Percentiles rank a stretch among this genome's conserved stretches.
These are phyloP conservation scores for Erodium trifolium DNA, from an alignment of 441 rosid species.

Conservation along the genomic window DNA sequence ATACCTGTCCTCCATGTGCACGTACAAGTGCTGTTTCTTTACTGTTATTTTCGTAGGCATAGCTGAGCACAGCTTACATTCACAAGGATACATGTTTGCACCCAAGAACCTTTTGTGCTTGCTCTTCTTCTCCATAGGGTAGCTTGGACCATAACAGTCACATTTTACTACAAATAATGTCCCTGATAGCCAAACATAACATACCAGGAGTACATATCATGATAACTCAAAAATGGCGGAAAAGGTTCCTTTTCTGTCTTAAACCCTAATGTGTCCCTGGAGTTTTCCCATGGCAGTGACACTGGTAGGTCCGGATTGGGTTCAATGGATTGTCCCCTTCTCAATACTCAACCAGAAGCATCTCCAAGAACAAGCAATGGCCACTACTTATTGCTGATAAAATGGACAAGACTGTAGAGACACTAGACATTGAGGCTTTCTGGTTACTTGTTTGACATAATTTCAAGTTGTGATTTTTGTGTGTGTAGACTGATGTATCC, in stretches of 20 bases:
- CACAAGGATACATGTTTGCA: conserved; percentile 3
- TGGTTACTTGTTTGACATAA: not conserved
- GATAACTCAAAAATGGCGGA: not conserved
- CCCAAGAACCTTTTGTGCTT: conserved; percentile 5
- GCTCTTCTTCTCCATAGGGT: conserved; percentile 7
- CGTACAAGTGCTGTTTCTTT: not conserved
- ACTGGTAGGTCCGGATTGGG: conserved; percentile 5
- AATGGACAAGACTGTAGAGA: not conserved
- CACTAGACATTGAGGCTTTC: not conserved
- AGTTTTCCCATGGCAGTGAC: too few relatives aligned
- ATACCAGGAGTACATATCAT: not conserved
- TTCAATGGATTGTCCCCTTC: not conserved
- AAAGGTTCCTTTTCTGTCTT: not conserved
- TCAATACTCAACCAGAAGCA: conserved; percentile 7
- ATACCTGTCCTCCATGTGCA: not conserved
- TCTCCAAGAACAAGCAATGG: not conserved
- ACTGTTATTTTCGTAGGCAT: conserved; percentile 1
- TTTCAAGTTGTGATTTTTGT: not conserved
- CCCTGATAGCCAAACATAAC: not conserved
- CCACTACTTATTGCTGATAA: not conserved
- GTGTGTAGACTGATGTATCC: not conserved
- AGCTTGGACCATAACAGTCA: not conserved
- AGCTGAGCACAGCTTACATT: conserved; percentile 6
- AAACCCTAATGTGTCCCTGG: not conserved
- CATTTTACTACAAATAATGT: not conserved